Conservation (phyloP, 768 basidiomycete genomes). For the Filobasidium floriforme region DNA sequence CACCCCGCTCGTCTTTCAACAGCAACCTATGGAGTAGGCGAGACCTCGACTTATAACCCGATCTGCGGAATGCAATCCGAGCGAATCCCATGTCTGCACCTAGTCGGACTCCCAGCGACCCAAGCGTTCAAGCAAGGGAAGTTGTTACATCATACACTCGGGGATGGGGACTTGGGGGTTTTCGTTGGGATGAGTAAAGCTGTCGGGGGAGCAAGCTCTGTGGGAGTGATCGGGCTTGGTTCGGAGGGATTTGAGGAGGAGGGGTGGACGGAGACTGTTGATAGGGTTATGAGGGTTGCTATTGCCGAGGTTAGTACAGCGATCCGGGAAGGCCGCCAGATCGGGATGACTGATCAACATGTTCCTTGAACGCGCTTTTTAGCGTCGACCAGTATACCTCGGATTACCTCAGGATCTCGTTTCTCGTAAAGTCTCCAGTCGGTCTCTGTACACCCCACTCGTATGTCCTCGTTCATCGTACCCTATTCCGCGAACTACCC, state of each 20-base stretch:
- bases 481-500: background rate
- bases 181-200: conserved; percentile 61
- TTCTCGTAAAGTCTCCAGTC: conserved; percentile 58
- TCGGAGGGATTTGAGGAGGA: conserved; percentile 33
- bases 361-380: background rate
- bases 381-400: conserved; percentile 76
- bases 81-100: conserved; percentile 79
- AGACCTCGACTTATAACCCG: conserved; percentile 75
- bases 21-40: conserved; percentile 88
- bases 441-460: conserved; percentile 55
- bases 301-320: conserved; percentile 26
- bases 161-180: conserved; percentile 73
- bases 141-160: conserved; percentile 79
- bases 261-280: conserved; percentile 55
- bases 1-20: too few relatives aligned
- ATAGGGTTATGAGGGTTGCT: conserved; percentile 60
- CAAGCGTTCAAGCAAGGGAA: conserved; percentile 47
- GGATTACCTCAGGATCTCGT: conserved; percentile 78
- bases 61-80: conserved; percentile 61
- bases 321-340: background rate
- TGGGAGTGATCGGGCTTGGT: conserved; percentile 9
- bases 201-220: background rate
- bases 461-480: conserved; percentile 26
- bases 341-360: background rate
- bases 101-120: conserved; percentile 75